Evolutionary conservation across 352 stramenopile genomes (phyloP), one percentile per base, ranked within the genome.

Genomic region (Phytopythium montanum): DNA sequence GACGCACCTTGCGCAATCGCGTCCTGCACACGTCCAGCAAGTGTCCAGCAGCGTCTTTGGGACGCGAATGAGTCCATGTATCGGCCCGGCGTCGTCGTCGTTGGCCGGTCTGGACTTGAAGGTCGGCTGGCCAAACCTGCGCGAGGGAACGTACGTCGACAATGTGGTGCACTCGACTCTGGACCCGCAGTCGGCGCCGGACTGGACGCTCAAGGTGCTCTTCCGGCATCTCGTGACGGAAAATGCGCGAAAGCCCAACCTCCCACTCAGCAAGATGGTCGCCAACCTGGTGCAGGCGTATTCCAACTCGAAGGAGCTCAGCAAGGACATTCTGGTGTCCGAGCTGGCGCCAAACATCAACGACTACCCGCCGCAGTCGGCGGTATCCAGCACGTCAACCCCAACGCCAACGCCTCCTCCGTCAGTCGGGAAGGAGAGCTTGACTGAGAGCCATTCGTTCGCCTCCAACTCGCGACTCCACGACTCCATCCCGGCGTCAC

Each of bases 151-250:
- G 7, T 94, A 90, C 42, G 85, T 94, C 5, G 85, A 94, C 64
- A 94, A 94, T 58, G 81, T 79, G 3, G 85, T 94, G 26, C 85
- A 94, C 49, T 92, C 85, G 42, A 92, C 82, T 1, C 60, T 94
- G 36, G 75, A 92, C 51, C 76, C 83, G 1, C 73, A 64, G 23
- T 80, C 72, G 8, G 85, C 85, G 8, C 82, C 82, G 18, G 62
- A 86, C 19, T 93, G 84, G 84, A 76, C 79, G 62, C 34, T 93
- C 5, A 66, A 66, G 6, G 76, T 75, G 23, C 69, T 63, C 2
- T 90, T 90, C 26, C 60, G 82, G 31, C 46, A 75, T 2, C 56
- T 87, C 23, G 18, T 64, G 9, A 62, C 69, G 0, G 62, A 85
- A 7, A 86, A 83, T 28, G 56, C 76, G 26, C 72, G 73, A 3